Base-by-base conservation (phyloP, 1,139 yeast genomes). In the Protomyces inouyei region DNA sequence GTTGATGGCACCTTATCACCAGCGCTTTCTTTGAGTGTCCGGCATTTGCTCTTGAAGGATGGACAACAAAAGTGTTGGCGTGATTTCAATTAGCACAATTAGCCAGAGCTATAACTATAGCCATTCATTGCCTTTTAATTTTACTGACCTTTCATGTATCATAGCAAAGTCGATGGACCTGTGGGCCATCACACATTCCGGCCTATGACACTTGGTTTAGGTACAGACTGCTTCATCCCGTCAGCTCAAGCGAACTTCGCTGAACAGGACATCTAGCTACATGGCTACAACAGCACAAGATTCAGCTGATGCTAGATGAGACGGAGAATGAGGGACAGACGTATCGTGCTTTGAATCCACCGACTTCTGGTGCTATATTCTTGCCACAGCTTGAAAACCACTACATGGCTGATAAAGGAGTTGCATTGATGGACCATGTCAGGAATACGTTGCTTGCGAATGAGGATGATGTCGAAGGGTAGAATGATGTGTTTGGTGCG, bases 331-430 rank as follows among this genome's bases (percentile, higher is more conserved):
- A 78, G 64, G 72, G 71, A 9, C 68, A 68, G 6, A 68, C 72
- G 43, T 78, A 78, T 63, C 73, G 78, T 2, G 68, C 70, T 16
- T 68, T 76, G 23, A 75, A 78, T 0, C 79, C 81, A 28, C 85
- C 85, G 10, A 73, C 77, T 35, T 86, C 85, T 68, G 83, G 82
- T 60, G 93, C 87, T 70, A 79, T 87, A 70, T 75, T 88, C 51
- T 74, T 79, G 57, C 86, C 86, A 14, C 76, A 77, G 67, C 68
- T 78, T 52, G 72, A 72, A 61, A 77, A 77, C 64, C 76, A 77
- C 61, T 78, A 78, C 64, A 78, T 79, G 16, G 67, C 65, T 23
- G 67, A 68, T 3, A 74, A 74, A 14, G 72, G 75, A 40, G 67
- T 71, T 14, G 72, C 74, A 1, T 66, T 78, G 14, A 59, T 76